A percentile compares a stretch with the other conserved stretches of the same genome.
Conservation (phyloP, 106 monocot genomes). For the Phalaenopsis aphrodite region DNA sequence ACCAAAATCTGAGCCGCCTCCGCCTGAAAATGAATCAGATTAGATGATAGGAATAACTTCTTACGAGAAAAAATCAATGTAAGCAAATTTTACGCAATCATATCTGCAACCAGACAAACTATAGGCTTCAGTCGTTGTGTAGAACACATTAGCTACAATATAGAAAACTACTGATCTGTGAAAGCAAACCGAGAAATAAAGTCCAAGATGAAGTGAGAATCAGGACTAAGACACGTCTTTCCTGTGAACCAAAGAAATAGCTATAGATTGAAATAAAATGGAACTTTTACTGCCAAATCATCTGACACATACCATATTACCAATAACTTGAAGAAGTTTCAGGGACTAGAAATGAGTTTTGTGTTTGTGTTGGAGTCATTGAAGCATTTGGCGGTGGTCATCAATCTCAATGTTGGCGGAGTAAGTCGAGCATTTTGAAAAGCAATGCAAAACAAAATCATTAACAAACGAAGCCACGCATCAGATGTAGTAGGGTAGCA, state of each 20-base stretch:
- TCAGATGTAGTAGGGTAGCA: not conserved
- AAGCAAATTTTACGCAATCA: not conserved
- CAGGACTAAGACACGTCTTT: too few species aligned
- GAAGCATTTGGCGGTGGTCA: too few species aligned
- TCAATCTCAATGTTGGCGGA: too few species aligned
- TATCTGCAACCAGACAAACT: not conserved
- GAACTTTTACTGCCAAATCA: too few species aligned
- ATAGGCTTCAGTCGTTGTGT: not conserved
- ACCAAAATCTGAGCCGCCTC: constrained; percentile 95
- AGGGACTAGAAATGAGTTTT: too few species aligned
- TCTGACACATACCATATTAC: too few species aligned
- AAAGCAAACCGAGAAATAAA: not conserved
- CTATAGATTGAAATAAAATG: too few species aligned
- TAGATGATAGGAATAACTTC: not conserved
- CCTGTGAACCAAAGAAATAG: too few species aligned
- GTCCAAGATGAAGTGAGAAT: too few species aligned
- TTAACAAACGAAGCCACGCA: not conserved
- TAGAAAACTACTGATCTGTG: not conserved
- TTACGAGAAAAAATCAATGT: not conserved
- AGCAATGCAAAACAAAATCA: not conserved
- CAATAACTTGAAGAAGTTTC: too few species aligned
- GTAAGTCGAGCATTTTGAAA: not conserved
- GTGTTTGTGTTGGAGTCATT: too few species aligned
- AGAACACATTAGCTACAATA: not conserved
- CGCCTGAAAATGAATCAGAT: constrained; percentile 23